phyloP scores from a whole-genome alignment of 805 yeast species.

The Zygoascus tannicola region DNA sequence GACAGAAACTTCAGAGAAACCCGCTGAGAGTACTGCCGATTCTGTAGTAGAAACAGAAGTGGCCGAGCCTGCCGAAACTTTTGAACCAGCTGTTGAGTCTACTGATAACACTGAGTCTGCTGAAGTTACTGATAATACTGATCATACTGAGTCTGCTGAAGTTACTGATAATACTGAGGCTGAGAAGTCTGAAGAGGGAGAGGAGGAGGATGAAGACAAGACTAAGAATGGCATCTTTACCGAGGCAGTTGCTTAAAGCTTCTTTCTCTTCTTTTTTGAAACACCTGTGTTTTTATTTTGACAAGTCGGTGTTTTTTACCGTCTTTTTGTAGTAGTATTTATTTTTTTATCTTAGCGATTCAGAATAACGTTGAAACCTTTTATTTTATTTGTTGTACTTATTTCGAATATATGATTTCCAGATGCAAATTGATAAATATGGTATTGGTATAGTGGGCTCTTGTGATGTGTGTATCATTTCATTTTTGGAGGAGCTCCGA shows the following conservation, averaged over 20 bases:
- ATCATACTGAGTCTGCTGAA: constrained; percentile 1
- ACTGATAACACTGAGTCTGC: constrained; percentile 3
- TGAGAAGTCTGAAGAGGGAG: constrained; percentile 12
- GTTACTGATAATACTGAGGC: constrained; percentile 9
- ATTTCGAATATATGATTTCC: too few species aligned
- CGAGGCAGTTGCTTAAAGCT: background rate
- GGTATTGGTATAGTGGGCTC: too few species aligned
- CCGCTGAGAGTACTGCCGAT: background rate
- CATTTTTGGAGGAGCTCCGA: background rate
- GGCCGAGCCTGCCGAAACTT: constrained; percentile 1
- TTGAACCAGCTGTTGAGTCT: background rate
- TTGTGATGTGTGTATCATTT: too few species aligned
- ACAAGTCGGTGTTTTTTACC: too few species aligned
- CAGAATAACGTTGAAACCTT: background rate
- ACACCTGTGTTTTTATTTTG: background rate
- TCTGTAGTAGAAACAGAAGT: background rate
- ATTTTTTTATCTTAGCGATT: background rate
- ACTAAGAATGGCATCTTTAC: background rate
- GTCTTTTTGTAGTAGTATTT: background rate
- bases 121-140: constrained; percentile 3
- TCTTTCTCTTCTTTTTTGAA: background rate
- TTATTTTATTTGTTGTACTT: too few species aligned
- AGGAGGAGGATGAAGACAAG: constrained; percentile 8
- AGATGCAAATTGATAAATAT: too few species aligned
- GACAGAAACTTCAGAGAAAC: background rate